Conservation (phyloP, 352 stramenopile species). For the Phytophthora fragariae region DNA sequence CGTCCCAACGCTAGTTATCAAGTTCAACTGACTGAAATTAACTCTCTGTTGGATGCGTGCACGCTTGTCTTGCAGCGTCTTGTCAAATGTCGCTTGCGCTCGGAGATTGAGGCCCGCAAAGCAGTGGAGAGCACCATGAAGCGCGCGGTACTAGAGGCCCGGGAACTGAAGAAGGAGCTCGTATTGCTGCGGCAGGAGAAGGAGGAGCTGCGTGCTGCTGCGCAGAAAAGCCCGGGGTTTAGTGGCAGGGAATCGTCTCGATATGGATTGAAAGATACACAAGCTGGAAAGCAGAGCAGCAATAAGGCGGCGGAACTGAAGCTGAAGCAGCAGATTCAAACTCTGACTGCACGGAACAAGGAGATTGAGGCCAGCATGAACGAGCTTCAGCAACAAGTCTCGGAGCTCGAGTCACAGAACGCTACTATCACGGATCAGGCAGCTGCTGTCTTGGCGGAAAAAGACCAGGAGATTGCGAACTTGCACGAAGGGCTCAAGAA, state of each 20-base stretch:
- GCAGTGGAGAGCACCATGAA: conserved; percentile 79
- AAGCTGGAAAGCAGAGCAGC: conserved; percentile 17
- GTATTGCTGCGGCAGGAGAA: conserved; percentile 80
- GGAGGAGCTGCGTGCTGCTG: conserved; percentile 54
- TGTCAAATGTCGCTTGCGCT: conserved; percentile 80
- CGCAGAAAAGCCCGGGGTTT: conserved; percentile 28
- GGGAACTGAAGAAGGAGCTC: conserved; percentile 82
- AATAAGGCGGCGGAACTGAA: conserved; percentile 30
- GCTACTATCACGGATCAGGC: conserved; percentile 17
- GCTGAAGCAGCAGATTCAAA: conserved; percentile 41
- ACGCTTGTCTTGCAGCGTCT: conserved; percentile 45
- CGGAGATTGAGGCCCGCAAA: conserved; percentile 78
- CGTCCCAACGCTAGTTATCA: background rate
- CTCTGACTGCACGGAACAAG: conserved; percentile 34
- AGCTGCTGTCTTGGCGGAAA: conserved; percentile 35
- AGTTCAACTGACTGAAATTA: too few relatives aligned
- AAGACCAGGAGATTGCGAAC: conserved; percentile 22
- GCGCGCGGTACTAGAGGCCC: conserved; percentile 70
- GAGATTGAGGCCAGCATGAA: conserved; percentile 19
- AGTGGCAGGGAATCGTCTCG: conserved; percentile 17
- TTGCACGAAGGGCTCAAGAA: conserved; percentile 55
- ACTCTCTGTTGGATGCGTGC: too few relatives aligned
- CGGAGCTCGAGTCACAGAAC: conserved; percentile 38
- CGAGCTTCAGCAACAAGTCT: conserved; percentile 45
- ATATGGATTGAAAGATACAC: background rate